A percentile compares a stretch with the other conserved stretches of the same genome.
These are phyloP conservation scores for Oropetium thomaeum DNA, from an alignment of 176 grass and related monocot species.

Conservation along the genomic window DNA sequence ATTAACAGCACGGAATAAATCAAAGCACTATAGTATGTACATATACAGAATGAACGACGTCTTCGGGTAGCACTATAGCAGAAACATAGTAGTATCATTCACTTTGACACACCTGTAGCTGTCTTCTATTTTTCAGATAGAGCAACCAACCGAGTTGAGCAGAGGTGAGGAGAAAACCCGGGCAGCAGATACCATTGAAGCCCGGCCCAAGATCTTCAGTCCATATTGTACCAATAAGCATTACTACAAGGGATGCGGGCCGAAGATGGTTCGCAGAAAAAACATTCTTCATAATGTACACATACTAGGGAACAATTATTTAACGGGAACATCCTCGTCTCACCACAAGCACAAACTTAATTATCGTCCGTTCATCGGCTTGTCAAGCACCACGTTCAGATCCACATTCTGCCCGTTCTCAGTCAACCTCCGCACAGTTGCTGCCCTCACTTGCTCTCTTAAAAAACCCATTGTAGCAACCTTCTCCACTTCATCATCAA, in stretches of 20 bases:
- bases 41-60: conserved; percentile 24
- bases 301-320: neutral
- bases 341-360: neutral
- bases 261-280: neutral
- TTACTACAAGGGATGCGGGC: neutral
- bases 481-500: conserved; percentile 92
- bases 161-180: neutral
- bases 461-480: conserved; percentile 96
- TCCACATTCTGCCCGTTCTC: conserved; percentile 97
- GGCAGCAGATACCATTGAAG: neutral
- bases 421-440: conserved; percentile 77
- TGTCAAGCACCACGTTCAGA: conserved; percentile 90
- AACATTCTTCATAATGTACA: conserved; percentile 35
- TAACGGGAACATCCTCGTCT: neutral
- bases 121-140: conserved; percentile 4
- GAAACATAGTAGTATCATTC: neutral
- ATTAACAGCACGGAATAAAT: conserved; percentile 32
- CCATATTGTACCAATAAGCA: conserved; percentile 1
- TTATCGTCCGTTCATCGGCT: conserved; percentile 84
- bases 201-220: neutral
- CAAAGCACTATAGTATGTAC: neutral
- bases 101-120: neutral
- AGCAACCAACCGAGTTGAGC: neutral
- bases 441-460: conserved; percentile 87
- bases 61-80: neutral